These are phyloP conservation scores for Aspergillus pseudotamarii DNA, from an alignment of 2,329 filamentous ascomycete species.

Conservation along the genomic window DNA sequence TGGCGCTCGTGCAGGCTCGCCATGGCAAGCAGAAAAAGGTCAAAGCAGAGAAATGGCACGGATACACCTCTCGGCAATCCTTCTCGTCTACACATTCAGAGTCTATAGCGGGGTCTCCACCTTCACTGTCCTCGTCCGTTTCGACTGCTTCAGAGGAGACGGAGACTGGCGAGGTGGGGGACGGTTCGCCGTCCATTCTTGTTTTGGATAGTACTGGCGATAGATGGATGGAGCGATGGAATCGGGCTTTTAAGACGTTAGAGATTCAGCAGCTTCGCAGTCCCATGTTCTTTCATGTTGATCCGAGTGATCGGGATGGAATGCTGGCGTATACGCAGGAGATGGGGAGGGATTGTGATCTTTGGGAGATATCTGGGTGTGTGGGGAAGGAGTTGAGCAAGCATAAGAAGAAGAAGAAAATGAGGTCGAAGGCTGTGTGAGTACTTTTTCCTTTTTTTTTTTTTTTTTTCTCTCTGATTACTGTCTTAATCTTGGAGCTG, in stretches of 20 bases:
- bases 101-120: slow-evolving; percentile 14
- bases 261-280: slow-evolving; percentile 73
- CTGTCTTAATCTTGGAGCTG: neutral
- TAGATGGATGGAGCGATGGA: slow-evolving; percentile 72
- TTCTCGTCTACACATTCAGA: slow-evolving; percentile 16
- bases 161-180: neutral
- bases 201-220: slow-evolving; percentile 68
- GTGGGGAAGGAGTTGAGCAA: slow-evolving; percentile 81
- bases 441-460: neutral
- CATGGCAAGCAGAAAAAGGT: slow-evolving; percentile 31
- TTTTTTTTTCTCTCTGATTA: neutral
- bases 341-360: slow-evolving; percentile 61
- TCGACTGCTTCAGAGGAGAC: slow-evolving; percentile 14
- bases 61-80: neutral
- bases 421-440: slow-evolving; percentile 43
- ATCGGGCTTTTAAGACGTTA: slow-evolving; percentile 67
- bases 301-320: slow-evolving; percentile 74
- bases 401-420: slow-evolving; percentile 73
- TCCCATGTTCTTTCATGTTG: slow-evolving; percentile 82
- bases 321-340: slow-evolving; percentile 70
- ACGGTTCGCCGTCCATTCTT: slow-evolving; percentile 49
- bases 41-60: slow-evolving; percentile 31
- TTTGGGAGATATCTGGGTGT: slow-evolving; percentile 71
- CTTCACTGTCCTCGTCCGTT: slow-evolving; percentile 24
- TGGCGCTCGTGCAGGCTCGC: slow-evolving; percentile 48